phyloP scores from a whole-genome alignment of 305 asterid species.

The Solanum hybrid region DNA sequence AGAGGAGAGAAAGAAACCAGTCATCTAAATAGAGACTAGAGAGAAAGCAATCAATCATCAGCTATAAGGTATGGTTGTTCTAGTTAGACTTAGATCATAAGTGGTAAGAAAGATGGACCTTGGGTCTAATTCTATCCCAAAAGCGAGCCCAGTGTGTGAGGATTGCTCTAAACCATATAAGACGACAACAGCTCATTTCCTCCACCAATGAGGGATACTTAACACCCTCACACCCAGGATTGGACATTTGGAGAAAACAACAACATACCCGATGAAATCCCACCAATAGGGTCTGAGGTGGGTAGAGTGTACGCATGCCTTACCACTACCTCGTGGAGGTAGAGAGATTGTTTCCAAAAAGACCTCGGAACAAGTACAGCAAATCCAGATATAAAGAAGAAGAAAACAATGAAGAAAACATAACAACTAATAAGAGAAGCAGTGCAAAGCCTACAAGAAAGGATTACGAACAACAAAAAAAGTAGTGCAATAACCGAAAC shows the following conservation, averaged over 20 bases:
- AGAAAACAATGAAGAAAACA: background rate
- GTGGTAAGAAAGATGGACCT: background rate
- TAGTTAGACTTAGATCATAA: background rate
- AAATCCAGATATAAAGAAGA: background rate
- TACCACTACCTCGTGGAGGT: background rate
- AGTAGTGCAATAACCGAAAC: background rate
- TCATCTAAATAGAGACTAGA: background rate
- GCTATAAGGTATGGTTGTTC: background rate
- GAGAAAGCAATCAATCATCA: background rate
- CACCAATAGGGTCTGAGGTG: background rate
- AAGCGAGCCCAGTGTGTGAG: background rate
- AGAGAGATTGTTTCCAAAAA: background rate
- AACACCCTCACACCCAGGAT: background rate
- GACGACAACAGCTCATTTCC: background rate
- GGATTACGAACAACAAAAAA: background rate
- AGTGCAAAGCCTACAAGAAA: background rate
- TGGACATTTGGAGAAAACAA: background rate
- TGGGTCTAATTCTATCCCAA: background rate
- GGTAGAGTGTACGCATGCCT: background rate
- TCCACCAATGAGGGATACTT: background rate
- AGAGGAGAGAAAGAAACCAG: background rate
- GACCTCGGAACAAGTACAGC: background rate
- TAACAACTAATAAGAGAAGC: background rate
- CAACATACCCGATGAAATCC: background rate
- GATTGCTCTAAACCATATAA: background rate